A percentile compares a stretch with the other conserved stretches of the same genome.
phyloP scores from a whole-genome alignment of 306 rosid genomes.

The Rosa chinensis region DNA sequence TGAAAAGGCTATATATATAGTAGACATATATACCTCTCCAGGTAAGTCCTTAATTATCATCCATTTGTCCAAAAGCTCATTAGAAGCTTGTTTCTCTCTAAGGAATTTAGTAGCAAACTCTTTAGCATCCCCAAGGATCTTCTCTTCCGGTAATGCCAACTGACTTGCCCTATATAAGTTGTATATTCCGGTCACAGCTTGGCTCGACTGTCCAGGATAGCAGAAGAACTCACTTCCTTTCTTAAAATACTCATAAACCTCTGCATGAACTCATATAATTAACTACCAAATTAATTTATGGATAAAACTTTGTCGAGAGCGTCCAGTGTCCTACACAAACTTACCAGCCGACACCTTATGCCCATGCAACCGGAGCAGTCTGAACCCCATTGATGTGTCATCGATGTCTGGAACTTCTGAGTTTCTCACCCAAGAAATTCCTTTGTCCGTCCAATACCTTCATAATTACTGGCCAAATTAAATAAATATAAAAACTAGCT shows the following conservation, averaged over 20 bases:
- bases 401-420: conserved; percentile 73
- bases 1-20: not conserved
- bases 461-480: not conserved
- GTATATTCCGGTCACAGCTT: conserved; percentile 81
- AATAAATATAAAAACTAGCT: not conserved
- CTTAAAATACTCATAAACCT: conserved; percentile 73
- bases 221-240: conserved; percentile 70
- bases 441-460: conserved; percentile 74
- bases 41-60: conserved; percentile 71
- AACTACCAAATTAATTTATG: too few species aligned
- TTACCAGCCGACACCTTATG: conserved; percentile 62
- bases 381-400: conserved; percentile 87
- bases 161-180: conserved; percentile 70
- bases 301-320: not conserved
- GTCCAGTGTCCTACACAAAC: not conserved
- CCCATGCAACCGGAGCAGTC: conserved; percentile 66
- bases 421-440: conserved; percentile 79
- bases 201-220: conserved; percentile 63
- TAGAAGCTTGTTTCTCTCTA: conserved; percentile 47
- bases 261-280: conserved; percentile 24
- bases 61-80: conserved; percentile 86
- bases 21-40: conserved; percentile 53
- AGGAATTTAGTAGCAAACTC: conserved; percentile 54
- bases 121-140: conserved; percentile 64
- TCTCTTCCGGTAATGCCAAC: conserved; percentile 66